Evolutionary conservation across 2,329 filamentous ascomycete genomes (phyloP), one percentile per base, ranked within the genome.

Genomic region (Talaromyces marneffei): DNA sequence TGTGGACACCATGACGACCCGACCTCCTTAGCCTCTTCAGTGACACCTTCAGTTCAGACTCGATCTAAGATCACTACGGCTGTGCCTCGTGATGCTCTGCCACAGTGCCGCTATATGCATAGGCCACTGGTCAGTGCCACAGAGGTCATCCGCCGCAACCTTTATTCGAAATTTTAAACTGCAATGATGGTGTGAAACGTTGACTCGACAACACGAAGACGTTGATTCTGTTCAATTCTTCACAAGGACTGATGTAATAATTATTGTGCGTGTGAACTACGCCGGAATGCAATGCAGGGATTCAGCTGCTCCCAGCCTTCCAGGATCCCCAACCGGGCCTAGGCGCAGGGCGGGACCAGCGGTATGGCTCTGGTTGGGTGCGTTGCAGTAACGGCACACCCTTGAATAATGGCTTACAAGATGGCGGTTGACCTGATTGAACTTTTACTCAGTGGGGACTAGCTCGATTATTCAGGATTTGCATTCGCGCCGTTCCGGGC

Each of bases 401-500:
- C 44, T 35, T 54, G 31, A 27, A 25, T 44, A 27, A 25, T 44
- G 20, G 20, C 44, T 27, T 27, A 25, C 12, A n/a, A 46, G n/a
- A 39, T 39, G 35, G 31, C 31, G 27, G 50, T 54, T 54, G 50
- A 35, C 31, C 35, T 35, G 2, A 16, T 20, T 14, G 29, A 31
- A 40, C 14, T 25, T 12, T 18, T 33, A 25, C 56, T 29, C 29
- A 33, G 33, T 40, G n/a, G 31, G 44, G 33, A 42, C 35, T 59
- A 59, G 57, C 31, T 39, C 23, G 39, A 18, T 42, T 52, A 59
- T 52, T 53, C 57, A 59, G 46, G 57, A 59, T 59, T 59, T 59
- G 46, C 57, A 52, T 59, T 52, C 57, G 57, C 44, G 46, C 57
- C 57, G 57, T 59, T 59, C 57, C 57, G 57, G 57, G 35, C 25